phyloP scores from a whole-genome alignment of 2,329 filamentous ascomycete genomes.

The Paraphaeosphaeria minitans region DNA sequence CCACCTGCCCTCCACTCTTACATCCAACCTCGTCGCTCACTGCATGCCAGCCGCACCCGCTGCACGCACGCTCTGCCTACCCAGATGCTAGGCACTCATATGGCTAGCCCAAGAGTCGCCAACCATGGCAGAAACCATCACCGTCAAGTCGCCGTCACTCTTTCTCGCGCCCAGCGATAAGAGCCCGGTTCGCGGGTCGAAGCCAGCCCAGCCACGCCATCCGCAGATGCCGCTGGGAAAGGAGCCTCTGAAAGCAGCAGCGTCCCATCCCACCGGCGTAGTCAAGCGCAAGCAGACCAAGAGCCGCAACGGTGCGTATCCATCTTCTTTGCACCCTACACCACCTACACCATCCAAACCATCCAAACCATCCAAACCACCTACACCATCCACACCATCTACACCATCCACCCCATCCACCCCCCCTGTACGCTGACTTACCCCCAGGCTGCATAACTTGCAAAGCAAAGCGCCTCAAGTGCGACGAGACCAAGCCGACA shows the following conservation, averaged over 20 bases:
- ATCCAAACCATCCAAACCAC: no score
- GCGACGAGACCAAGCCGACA: slow-evolving; percentile 72
- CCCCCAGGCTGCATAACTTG: slow-evolving; percentile 72
- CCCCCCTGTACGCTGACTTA: no score
- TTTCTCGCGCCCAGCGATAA: slow-evolving; percentile 40
- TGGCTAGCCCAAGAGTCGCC: slow-evolving; percentile 18
- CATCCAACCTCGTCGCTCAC: not conserved
- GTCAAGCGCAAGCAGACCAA: slow-evolving; percentile 74
- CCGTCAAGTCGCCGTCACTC: slow-evolving; percentile 63
- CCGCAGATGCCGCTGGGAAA: slow-evolving; percentile 25
- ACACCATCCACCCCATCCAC: not conserved
- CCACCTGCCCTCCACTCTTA: not conserved
- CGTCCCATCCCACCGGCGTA: slow-evolving; percentile 45
- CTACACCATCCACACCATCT: no score
- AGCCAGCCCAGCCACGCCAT: slow-evolving; percentile 31
- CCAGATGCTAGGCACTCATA: slow-evolving; percentile 23
- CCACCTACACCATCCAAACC: no score
- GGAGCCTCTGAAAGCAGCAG: slow-evolving; percentile 28
- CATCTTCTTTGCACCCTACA: no score
- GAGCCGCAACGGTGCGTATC: slow-evolving; percentile 71
- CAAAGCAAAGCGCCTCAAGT: slow-evolving; percentile 75
- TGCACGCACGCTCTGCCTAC: slow-evolving; percentile 10
- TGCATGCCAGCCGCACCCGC: slow-evolving; percentile 5
- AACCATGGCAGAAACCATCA: slow-evolving; percentile 61
- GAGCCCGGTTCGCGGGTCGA: slow-evolving; percentile 16